Evolutionary conservation across 495 filamentous ascomycete species (phyloP).

Genomic region (Tuber magnatum): DNA sequence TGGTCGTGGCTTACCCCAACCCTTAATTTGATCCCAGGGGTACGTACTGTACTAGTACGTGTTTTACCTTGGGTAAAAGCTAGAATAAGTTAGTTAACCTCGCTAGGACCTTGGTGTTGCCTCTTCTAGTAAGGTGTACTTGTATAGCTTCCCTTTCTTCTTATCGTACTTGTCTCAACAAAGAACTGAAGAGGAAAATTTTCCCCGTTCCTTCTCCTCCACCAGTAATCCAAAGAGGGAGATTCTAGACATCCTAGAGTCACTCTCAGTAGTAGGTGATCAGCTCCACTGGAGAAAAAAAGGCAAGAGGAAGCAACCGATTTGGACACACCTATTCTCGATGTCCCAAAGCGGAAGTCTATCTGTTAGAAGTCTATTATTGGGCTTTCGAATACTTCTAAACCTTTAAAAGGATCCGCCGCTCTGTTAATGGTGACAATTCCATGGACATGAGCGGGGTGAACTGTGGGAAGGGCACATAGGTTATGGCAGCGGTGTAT

Average conservation of each 20-base stretch:
- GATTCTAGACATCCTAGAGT: neutral
- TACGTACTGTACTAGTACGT: neutral
- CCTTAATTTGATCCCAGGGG: neutral
- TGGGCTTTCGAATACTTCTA: neutral
- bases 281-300: neutral
- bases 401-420: neutral
- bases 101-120: neutral
- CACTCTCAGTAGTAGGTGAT: neutral
- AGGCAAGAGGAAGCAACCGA: too few species aligned
- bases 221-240: neutral
- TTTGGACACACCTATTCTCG: neutral
- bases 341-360: neutral
- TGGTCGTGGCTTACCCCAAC: neutral
- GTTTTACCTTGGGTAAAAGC: neutral
- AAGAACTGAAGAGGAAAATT: neutral
- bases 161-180: neutral
- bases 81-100: neutral
- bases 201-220: neutral
- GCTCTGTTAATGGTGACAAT: neutral
- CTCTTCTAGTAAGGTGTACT: neutral
- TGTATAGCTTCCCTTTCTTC: neutral
- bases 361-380: neutral
- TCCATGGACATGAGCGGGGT: neutral
- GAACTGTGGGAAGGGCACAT: neutral
- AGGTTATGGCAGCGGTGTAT: neutral